Evolutionary conservation across 2,329 filamentous ascomycete species (phyloP), one percentile per base, ranked within the genome.

Genomic region (Aureobasidium sp.): DNA sequence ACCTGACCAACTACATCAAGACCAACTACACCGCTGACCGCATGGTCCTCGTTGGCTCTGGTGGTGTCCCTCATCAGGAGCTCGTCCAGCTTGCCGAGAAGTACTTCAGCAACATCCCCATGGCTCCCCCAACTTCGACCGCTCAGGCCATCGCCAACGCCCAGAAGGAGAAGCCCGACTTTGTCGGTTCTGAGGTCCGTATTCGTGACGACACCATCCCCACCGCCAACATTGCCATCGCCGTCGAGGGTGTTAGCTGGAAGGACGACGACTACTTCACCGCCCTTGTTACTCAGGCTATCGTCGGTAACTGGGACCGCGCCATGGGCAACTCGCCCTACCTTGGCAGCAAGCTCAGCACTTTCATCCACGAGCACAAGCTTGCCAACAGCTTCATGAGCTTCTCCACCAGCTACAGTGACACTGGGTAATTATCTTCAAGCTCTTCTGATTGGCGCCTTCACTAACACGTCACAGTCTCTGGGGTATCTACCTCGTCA

Each of bases 371-470:
- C 84, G 87, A 96, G 80, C 86, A 97, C 80, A 88, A 92, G 77
- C 85, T 99, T 66, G 94, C 94, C 78, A 99, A 96, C 83, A 97
- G 92, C 86, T 99, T 97, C 85, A 99, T 99, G 95, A 96, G 90
- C 82, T 99, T 99, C 82, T 97, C 92, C 68, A 99, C 94, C 69
- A 96, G 91, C 84, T 99, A 99, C 82, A 97, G 92, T 75, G 94
- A 99, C 78, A 99, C 94, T 76, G 94, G 92, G 91, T 96, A 85
- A 78, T 87, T 76, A 57, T 47, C 29, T 20, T 23, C 13, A 27
- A 32, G 9, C 9, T 27, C 29, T 17, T 26, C 15, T 5, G 1
- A 62, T 55, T 44, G 23, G 20, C 12, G 26, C 17, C 50, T 12
- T 23, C 63, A 67, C 75, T 77, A 72, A 78, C 48, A 56, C 2